phyloP scores from a whole-genome alignment of 2,329 filamentous ascomycete genomes.

The Ophiostoma novo-ulmi region DNA sequence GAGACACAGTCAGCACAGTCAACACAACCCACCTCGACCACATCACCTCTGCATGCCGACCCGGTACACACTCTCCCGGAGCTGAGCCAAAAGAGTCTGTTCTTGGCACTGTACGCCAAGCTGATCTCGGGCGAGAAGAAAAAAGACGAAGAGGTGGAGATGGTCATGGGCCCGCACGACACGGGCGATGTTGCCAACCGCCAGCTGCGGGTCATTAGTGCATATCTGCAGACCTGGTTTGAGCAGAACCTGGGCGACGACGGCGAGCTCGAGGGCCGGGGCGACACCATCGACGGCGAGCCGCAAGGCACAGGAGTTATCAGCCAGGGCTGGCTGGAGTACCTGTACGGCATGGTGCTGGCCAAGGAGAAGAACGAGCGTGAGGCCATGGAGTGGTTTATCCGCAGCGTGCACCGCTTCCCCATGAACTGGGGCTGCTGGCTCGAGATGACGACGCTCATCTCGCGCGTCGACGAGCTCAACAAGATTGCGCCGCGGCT shows the following conservation, averaged over 20 bases:
- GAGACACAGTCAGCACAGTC: neutral
- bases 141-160: constrained; percentile 93
- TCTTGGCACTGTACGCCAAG: constrained; percentile 87
- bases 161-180: constrained; percentile 92
- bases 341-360: constrained; percentile 84
- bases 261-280: constrained; percentile 43
- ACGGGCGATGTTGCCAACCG: constrained; percentile 79
- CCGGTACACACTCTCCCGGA: constrained; percentile 41
- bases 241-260: constrained; percentile 50
- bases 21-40: neutral
- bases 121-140: constrained; percentile 92
- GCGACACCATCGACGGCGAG: neutral
- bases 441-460: constrained; percentile 81
- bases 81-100: constrained; percentile 86
- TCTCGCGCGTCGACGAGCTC: constrained; percentile 77
- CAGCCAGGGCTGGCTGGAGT: constrained; percentile 91
- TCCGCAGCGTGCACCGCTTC: constrained; percentile 80
- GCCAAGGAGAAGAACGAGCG: constrained; percentile 86
- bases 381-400: constrained; percentile 77
- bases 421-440: constrained; percentile 97
- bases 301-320: constrained; percentile 37
- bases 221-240: constrained; percentile 78
- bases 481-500: constrained; percentile 66
- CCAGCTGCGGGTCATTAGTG: constrained; percentile 70
- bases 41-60: constrained; percentile 21